A percentile compares a stretch with the other conserved stretches of the same genome.
Evolutionary conservation across 2,329 filamentous ascomycete genomes (phyloP).

Genomic region (Acephala macrosclerotiorum): DNA sequence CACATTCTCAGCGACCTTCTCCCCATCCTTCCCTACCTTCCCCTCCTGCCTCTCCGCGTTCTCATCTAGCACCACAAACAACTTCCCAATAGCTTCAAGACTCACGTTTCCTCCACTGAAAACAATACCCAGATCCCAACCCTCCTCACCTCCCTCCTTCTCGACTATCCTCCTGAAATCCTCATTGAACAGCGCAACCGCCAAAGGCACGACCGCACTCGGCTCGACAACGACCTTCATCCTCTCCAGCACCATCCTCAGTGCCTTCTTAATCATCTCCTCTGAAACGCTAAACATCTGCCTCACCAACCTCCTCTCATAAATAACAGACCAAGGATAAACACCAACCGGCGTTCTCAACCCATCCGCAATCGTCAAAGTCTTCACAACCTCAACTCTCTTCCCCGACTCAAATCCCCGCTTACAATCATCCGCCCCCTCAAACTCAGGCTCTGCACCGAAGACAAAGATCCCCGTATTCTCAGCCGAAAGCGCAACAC

Average conservation of each 20-base stretch:
- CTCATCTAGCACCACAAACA: constrained; percentile 50
- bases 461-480: constrained; percentile 80
- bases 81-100: constrained; percentile 58
- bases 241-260: constrained; percentile 82
- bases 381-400: constrained; percentile 73
- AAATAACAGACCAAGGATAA: constrained; percentile 80
- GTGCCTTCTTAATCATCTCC: constrained; percentile 78
- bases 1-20: constrained; percentile 35
- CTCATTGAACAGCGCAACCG: constrained; percentile 84
- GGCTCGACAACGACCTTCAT: constrained; percentile 94
- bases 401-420: constrained; percentile 70
- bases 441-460: constrained; percentile 82
- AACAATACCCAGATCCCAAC: constrained; percentile 74
- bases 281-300: constrained; percentile 80
- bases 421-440: constrained; percentile 85
- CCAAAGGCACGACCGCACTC: constrained; percentile 83
- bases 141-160: constrained; percentile 71
- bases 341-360: constrained; percentile 82
- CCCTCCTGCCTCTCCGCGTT: constrained; percentile 29
- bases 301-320: constrained; percentile 71
- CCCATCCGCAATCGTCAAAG: constrained; percentile 87
- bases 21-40: constrained; percentile 29
- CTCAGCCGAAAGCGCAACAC: constrained; percentile 78
- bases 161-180: constrained; percentile 79
- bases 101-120: constrained; percentile 68